These are phyloP conservation scores for Niveomyces coronatus DNA, from an alignment of 2,329 filamentous ascomycete genomes.

Conservation along the genomic window DNA sequence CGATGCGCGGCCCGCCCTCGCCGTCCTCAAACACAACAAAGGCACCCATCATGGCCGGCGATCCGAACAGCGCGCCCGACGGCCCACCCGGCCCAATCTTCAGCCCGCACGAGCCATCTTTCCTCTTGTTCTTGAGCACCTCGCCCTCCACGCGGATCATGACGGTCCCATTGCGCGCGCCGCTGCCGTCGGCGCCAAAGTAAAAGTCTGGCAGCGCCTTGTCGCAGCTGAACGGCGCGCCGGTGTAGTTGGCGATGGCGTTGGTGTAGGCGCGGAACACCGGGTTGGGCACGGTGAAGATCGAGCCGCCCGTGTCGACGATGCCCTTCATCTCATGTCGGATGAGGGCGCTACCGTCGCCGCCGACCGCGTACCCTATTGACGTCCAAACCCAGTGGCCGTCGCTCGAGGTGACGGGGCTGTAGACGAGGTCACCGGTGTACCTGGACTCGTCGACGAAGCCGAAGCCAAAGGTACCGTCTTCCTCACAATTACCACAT, in stretches of 20 bases:
- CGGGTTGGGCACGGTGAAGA: conserved; percentile 45
- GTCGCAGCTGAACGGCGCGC: conserved; percentile 34
- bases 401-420: conserved; percentile 46
- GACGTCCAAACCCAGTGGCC: conserved; percentile 49
- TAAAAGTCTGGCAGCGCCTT: conserved; percentile 34
- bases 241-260: conserved; percentile 36
- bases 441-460: conserved; percentile 55
- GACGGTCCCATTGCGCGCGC: conserved; percentile 48
- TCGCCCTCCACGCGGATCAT: conserved; percentile 41
- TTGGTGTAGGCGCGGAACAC: conserved; percentile 18
- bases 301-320: conserved; percentile 50
- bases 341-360: conserved; percentile 15
- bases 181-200: conserved; percentile 46
- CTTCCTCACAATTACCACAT: conserved; percentile 10
- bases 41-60: neutral
- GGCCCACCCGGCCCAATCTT: conserved; percentile 1
- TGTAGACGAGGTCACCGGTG: conserved; percentile 49
- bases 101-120: neutral
- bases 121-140: conserved; percentile 3
- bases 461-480: conserved; percentile 66
- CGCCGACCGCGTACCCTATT: conserved; percentile 15
- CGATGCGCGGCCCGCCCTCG: neutral
- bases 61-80: conserved; percentile 1
- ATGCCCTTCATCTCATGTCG: conserved; percentile 34
- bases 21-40: conserved; percentile 4